Conservation (phyloP, 2,329 filamentous ascomycete species). For the Fusarium tjaetaba region DNA sequence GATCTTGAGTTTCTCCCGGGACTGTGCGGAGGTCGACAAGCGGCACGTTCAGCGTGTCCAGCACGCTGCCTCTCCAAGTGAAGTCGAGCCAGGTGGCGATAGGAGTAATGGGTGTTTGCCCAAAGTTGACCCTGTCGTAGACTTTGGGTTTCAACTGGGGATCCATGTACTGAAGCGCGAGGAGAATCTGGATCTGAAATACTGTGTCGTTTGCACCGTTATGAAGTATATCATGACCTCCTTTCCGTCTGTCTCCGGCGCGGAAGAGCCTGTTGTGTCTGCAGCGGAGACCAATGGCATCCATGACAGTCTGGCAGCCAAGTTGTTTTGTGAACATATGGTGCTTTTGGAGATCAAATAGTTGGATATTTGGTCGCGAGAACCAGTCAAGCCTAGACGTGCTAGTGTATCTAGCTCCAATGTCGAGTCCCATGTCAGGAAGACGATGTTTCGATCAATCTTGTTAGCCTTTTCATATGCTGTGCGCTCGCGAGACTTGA, state of each 20-base stretch:
- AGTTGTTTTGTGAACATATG: too few species aligned
- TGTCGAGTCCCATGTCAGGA: background rate
- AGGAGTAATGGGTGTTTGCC: too few species aligned
- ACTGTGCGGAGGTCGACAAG: background rate
- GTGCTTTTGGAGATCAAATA: background rate
- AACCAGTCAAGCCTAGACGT: background rate
- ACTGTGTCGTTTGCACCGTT: too few species aligned
- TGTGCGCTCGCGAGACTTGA: too few species aligned
- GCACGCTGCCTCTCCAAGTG: rapidly evolving
- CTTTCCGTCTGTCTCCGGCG: too few species aligned
- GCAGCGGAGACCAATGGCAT: too few species aligned
- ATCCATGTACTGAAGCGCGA: background rate
- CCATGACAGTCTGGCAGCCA: too few species aligned
- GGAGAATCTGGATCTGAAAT: background rate
- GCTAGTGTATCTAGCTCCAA: background rate
- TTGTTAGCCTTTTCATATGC: background rate
- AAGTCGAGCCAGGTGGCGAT: background rate
- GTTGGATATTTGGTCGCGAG: background rate
- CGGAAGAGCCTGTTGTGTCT: too few species aligned
- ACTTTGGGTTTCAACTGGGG: too few species aligned
- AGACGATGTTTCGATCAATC: background rate
- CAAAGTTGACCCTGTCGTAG: too few species aligned
- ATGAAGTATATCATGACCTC: too few species aligned
- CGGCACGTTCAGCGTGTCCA: rapidly evolving
- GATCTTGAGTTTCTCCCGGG: rapidly evolving